phyloP scores from a whole-genome alignment of 768 basidiomycete genomes.

The Amanita pseudoporphyria region DNA sequence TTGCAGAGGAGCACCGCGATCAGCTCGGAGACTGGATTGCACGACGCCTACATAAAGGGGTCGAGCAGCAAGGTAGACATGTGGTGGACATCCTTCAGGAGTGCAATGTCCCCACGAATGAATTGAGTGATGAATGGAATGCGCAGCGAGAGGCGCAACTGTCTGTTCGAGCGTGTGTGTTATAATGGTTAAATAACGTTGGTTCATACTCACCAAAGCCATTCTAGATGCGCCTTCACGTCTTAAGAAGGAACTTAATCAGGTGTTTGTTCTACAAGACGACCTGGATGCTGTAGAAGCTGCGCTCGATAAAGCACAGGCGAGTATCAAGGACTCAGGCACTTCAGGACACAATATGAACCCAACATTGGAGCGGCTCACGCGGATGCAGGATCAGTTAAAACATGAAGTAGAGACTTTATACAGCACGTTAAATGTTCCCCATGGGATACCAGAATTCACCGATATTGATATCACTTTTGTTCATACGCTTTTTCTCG shows the following conservation, averaged over 20 bases:
- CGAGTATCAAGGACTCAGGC: not conserved
- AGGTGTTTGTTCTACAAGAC: not conserved
- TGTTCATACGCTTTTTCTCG: constrained; percentile 20
- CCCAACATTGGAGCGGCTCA: not conserved
- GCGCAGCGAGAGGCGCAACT: not conserved
- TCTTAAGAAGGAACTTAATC: not conserved
- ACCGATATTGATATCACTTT: constrained; percentile 19
- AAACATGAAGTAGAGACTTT: constrained; percentile 19
- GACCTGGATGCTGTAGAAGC: no score
- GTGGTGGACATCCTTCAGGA: no score
- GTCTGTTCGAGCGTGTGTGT: not conserved
- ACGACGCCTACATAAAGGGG: no score
- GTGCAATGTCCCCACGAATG: not conserved
- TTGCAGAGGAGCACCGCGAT: no score
- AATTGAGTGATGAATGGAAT: not conserved
- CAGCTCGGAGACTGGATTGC: no score
- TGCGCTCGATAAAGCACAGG: not conserved
- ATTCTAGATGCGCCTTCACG: not conserved
- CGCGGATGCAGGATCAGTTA: constrained; percentile 9
- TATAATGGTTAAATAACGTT: not conserved
- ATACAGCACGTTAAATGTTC: constrained; percentile 26
- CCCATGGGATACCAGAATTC: constrained; percentile 23
- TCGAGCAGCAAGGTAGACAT: no score
- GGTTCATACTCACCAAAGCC: no score
- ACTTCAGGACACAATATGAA: not conserved